Base-by-base conservation (phyloP, 169 alveolate species). In the Plasmodium yoelii region DNA sequence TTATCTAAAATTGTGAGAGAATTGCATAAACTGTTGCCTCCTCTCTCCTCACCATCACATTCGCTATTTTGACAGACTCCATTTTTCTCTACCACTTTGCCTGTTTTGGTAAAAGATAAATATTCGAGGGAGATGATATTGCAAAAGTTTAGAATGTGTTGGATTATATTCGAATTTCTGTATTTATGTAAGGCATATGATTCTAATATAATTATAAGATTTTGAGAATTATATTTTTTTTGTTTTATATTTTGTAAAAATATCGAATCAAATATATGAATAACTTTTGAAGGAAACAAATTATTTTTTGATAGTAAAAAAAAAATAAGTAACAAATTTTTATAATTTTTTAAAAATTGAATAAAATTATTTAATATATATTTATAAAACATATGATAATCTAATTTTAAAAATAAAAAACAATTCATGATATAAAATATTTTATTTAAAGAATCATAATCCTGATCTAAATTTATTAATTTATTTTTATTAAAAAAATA, bases 371-470 rank as follows among this genome's bases (percentile, higher is more conserved):
- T 77, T 44, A 77, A 28, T 12, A 77, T 53, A 57, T 69, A 63
- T 63, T 77, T 77, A 56, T 77, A 77, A 9, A 77, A 68, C 88
- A 77, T 77, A 42, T 77, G 88, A 64, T 77, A 46, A 13, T 77
- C 88, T 57, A 77, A 44, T 64, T 77, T 42, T 26, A 77, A 69
- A 56, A 26, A 77, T 24, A 77, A 59, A 57, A 26, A 68, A 28
- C 88, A 77, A 44, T 77, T 74, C 88, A 77, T 63, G 8, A 77
- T 77, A 57, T 63, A 63, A 51, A 77, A 77, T 9, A 77, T 49
- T 77, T 77, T 77, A 69, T 49, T 47, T 10, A 69, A 26, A 26
- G 18, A 28, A 47, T 9, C 5, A 19, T 13, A 18, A 34, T 34
- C 42, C 5, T 34, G 7, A 34, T 34, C 4, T 34, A 34, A 3